These are phyloP conservation scores for Aspergillus alliaceus DNA, from an alignment of 2,329 filamentous ascomycete species.

Conservation along the genomic window DNA sequence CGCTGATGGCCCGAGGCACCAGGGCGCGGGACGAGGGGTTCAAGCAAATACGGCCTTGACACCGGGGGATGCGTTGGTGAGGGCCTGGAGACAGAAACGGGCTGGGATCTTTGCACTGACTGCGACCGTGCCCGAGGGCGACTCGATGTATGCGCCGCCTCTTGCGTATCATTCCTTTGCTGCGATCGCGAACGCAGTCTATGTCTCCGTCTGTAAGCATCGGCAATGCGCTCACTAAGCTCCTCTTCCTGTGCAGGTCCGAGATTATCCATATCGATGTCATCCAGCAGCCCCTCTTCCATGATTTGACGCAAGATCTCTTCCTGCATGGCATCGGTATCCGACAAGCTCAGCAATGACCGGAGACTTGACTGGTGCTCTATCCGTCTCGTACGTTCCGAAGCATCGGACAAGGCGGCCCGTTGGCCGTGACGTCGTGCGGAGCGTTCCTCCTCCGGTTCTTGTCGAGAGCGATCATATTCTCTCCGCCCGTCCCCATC, in stretches of 20 bases:
- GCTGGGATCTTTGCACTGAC: conserved; percentile 26
- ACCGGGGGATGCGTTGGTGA: conserved; percentile 26
- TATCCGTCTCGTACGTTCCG: conserved; percentile 58
- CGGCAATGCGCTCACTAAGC: conserved; percentile 84
- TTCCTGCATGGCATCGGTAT: conserved; percentile 75
- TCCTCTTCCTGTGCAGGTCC: conserved; percentile 83
- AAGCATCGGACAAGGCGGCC: conserved; percentile 19
- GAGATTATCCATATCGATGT: conserved; percentile 83
- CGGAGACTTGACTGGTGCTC: conserved; percentile 89
- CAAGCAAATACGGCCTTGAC: conserved; percentile 35
- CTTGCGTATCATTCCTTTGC: conserved; percentile 37
- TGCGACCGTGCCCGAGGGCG: conserved; percentile 32
- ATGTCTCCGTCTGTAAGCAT: conserved; percentile 79
- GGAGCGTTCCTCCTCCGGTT: conserved; percentile 35
- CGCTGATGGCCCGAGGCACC: conserved; percentile 30
- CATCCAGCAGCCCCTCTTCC: conserved; percentile 82
- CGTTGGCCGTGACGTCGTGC: conserved; percentile 26
- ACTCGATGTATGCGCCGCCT: conserved; percentile 30
- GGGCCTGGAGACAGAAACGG: conserved; percentile 17
- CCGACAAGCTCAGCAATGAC: conserved; percentile 77
- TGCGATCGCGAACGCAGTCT: conserved; percentile 40
- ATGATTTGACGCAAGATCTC: conserved; percentile 88
- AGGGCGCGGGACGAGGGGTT: conserved; percentile 25
- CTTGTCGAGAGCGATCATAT: neutral
- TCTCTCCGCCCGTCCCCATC: conserved; percentile 38